A percentile compares a stretch with the other conserved stretches of the same genome.
These are phyloP conservation scores for Erodium moschatum DNA, from an alignment of 441 rosid species.

Conservation along the genomic window DNA sequence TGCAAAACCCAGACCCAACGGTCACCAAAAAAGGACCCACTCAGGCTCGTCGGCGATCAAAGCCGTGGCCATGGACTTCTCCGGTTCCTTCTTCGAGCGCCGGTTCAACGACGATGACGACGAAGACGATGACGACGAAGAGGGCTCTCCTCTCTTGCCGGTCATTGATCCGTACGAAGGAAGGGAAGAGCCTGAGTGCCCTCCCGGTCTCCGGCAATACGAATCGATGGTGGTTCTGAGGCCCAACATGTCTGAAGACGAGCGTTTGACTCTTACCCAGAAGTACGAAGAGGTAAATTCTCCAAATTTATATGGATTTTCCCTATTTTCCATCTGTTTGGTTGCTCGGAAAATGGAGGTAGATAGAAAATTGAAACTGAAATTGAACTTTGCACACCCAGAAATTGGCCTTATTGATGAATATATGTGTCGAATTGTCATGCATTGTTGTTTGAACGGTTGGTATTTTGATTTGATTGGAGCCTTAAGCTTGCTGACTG, in stretches of 20 bases:
- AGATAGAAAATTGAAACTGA: background rate
- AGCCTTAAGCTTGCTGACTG: background rate
- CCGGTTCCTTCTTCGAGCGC: constrained; percentile 8
- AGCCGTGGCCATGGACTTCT: background rate
- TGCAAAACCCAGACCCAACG: background rate
- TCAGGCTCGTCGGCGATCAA: background rate
- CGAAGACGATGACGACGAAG: background rate
- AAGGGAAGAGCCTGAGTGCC: constrained; percentile 16
- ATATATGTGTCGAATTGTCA: background rate
- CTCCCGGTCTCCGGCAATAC: constrained; percentile 21
- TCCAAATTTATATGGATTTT: background rate
- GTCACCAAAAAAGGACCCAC: no score
- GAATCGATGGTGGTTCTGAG: constrained; percentile 19
- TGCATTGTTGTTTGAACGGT: background rate
- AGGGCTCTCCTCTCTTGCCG: background rate
- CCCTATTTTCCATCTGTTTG: background rate
- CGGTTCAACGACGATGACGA: background rate
- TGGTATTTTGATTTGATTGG: background rate
- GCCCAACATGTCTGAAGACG: constrained; percentile 21
- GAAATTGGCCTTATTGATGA: background rate
- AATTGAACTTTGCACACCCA: background rate
- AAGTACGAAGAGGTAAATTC: constrained; percentile 21
- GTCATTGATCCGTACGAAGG: background rate
- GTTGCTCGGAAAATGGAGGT: constrained; percentile 8
- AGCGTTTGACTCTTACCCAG: constrained; percentile 10